These are phyloP conservation scores for Setaria italica DNA, from an alignment of 202 grass and related monocot genomes.

Conservation along the genomic window DNA sequence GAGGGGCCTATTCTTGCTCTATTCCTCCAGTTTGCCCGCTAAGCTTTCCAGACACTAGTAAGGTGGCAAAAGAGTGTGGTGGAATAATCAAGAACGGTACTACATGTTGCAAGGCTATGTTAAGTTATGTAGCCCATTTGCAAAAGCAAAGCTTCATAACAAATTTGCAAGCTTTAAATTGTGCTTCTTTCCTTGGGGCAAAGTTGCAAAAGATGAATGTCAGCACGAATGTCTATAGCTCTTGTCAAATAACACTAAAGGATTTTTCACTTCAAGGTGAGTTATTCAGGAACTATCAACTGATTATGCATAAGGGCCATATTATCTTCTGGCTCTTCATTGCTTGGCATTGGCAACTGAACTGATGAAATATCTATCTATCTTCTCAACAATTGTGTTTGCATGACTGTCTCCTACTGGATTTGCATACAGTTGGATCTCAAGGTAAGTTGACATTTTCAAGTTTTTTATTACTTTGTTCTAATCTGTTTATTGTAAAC, in stretches of 20 bases:
- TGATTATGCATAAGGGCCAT: slow-evolving; percentile 16
- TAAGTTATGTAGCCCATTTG: slow-evolving; percentile 86
- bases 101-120: slow-evolving; percentile 80
- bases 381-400: slow-evolving; percentile 30
- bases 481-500: slow-evolving; percentile 5
- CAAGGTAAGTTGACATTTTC: slow-evolving; percentile 69
- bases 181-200: slow-evolving; percentile 71
- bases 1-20: slow-evolving; percentile 27
- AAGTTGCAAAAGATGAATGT: slow-evolving; percentile 97
- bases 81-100: slow-evolving; percentile 63
- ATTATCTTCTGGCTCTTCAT: slow-evolving; percentile 22
- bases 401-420: slow-evolving; percentile 27
- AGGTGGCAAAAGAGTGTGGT: slow-evolving; percentile 77
- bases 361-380: slow-evolving; percentile 51
- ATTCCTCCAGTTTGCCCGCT: slow-evolving; percentile 77
- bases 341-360: slow-evolving; percentile 37
- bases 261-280: slow-evolving; percentile 99
- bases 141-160: slow-evolving; percentile 99
- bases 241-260: slow-evolving; percentile 88
- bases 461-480: slow-evolving; percentile 6
- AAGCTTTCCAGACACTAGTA: slow-evolving; percentile 85
- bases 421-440: slow-evolving; percentile 78
- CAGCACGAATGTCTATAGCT: slow-evolving; percentile 74
- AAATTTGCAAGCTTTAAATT: slow-evolving; percentile 95
- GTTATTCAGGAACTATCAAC: slow-evolving; percentile 34